These are phyloP conservation scores for Colletotrichum truncatum DNA, from an alignment of 2,329 filamentous ascomycete species.

Conservation along the genomic window DNA sequence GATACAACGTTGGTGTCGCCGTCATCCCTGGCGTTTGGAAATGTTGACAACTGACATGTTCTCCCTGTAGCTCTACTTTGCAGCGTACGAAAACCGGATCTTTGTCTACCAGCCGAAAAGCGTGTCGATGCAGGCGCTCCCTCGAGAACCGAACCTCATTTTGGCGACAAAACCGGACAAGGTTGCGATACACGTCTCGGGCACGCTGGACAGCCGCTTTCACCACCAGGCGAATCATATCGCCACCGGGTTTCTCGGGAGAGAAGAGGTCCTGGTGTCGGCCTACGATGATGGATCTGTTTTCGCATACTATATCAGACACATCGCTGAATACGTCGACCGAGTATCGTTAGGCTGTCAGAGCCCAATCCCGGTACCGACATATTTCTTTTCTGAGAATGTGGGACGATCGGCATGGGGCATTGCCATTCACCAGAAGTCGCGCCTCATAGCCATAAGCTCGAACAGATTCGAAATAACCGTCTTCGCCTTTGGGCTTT, in stretches of 20 bases:
- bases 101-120: constrained; percentile 64
- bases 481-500: constrained; percentile 60
- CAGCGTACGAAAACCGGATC: constrained; percentile 64
- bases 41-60: neutral
- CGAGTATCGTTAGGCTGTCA: neutral
- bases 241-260: constrained; percentile 73
- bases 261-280: constrained; percentile 73
- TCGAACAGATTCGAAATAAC: constrained; percentile 72
- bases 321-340: constrained; percentile 56
- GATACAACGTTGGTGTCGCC: constrained; percentile 56
- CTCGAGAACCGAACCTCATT: constrained; percentile 57
- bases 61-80: constrained; percentile 64
- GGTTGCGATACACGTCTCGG: constrained; percentile 51
- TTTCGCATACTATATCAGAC: constrained; percentile 72
- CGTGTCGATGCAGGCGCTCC: constrained; percentile 57
- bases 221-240: constrained; percentile 77
- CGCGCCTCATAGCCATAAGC: constrained; percentile 87
- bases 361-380: constrained; percentile 37
- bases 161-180: constrained; percentile 54
- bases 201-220: constrained; percentile 59
- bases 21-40: neutral
- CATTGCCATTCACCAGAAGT: constrained; percentile 80
- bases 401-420: constrained; percentile 89
- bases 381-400: constrained; percentile 76
- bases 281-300: constrained; percentile 82